A percentile compares a stretch with the other conserved stretches of the same genome.
Conservation (phyloP, 257 asterid species). For the Eucommia ulmoides region DNA sequence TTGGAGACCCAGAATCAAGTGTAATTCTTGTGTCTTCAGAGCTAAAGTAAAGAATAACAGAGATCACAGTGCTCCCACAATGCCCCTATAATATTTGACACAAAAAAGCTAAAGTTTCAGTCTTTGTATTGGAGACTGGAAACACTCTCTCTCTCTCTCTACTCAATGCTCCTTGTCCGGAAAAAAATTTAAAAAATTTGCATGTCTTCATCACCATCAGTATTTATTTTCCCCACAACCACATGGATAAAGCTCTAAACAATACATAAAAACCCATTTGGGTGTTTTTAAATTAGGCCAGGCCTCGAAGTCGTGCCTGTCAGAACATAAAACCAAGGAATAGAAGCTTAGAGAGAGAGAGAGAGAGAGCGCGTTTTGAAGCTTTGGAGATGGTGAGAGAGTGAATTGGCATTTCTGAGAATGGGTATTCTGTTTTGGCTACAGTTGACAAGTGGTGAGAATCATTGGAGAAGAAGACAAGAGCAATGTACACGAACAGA, state of each 20-base stretch:
- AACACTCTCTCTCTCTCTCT: conserved; percentile 25
- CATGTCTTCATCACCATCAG: conserved; percentile 50
- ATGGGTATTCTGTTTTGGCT: conserved; percentile 16
- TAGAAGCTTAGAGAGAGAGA: conserved; percentile 17
- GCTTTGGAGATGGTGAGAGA: conserved; percentile 36
- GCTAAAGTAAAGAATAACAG: conserved; percentile 40
- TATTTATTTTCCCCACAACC: conserved; percentile 51
- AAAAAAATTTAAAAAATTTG: conserved; percentile 9
- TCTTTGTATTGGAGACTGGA: conserved; percentile 80
- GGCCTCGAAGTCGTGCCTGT: conserved; percentile 44
- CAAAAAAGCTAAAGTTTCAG: conserved; percentile 41
- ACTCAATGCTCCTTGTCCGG: conserved; percentile 18
- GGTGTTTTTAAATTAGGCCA: conserved; percentile 17
- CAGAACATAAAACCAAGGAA: conserved; percentile 31
- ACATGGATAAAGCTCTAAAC: conserved; percentile 45
- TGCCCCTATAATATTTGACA: conserved; percentile 17
- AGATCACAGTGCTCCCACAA: neutral
- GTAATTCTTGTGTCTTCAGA: conserved; percentile 51
- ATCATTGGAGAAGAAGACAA: conserved; percentile 25
- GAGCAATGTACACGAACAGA: conserved; percentile 21
- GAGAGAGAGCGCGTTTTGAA: conserved; percentile 8
- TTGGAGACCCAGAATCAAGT: conserved; percentile 48
- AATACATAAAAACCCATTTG: conserved; percentile 16
- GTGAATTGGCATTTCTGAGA: conserved; percentile 15
- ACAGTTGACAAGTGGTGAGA: conserved; percentile 22